Evolutionary conservation across 2,329 filamentous ascomycete species (phyloP).

Genomic region (Chrysoporthe cubensis): DNA sequence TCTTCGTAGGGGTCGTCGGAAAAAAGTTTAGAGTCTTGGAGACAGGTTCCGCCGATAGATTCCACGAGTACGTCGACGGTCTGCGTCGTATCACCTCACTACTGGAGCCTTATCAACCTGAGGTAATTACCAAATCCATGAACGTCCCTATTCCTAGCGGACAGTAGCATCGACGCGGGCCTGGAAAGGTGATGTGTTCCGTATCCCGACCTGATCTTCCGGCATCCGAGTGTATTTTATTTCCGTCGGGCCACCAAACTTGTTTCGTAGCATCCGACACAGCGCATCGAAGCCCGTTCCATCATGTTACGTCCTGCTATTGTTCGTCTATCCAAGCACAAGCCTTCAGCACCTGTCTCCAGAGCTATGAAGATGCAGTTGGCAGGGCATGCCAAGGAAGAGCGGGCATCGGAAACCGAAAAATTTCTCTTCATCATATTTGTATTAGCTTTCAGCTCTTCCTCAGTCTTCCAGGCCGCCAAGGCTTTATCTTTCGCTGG

Average conservation of each 20-base stretch:
- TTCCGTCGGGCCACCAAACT: neutral
- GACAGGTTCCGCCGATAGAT: neutral
- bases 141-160: neutral
- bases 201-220: neutral
- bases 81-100: neutral
- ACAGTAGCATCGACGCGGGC: neutral
- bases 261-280: neutral
- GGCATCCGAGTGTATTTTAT: neutral
- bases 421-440: neutral
- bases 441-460: neutral
- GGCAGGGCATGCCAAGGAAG: no score
- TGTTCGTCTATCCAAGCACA: neutral
- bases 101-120: neutral
- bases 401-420: neutral
- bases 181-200: neutral
- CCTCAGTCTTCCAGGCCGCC: slow-evolving; percentile 16
- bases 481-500: slow-evolving; percentile 18
- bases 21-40: neutral
- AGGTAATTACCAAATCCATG: neutral
- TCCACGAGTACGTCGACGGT: neutral
- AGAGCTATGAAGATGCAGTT: neutral
- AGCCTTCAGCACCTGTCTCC: neutral
- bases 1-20: neutral
- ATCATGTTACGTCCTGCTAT: neutral
- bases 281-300: neutral